Conservation (phyloP, 345 rosid genomes). For the Salix suchowensis region DNA sequence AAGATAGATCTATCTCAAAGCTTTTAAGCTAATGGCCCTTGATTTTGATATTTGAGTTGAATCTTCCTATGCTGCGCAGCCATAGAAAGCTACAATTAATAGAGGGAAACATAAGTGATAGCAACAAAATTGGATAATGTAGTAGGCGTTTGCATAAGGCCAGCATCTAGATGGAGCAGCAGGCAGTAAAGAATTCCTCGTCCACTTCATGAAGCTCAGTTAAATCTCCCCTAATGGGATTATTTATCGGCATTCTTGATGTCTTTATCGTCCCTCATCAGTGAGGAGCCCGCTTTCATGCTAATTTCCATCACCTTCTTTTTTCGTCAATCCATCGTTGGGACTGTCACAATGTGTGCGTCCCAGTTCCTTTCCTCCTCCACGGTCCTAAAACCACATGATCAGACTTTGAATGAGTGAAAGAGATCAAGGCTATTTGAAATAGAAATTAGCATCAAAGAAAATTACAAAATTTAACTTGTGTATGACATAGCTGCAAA, state of each 20-base stretch:
- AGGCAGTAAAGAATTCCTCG: slow-evolving; percentile 5
- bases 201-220: slow-evolving; percentile 9
- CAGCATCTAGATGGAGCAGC: slow-evolving; percentile 8
- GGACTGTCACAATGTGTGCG: neutral
- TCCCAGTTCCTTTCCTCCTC: slow-evolving; percentile 36
- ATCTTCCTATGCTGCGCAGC: neutral
- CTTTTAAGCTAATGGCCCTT: neutral
- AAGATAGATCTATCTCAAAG: neutral
- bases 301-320: slow-evolving; percentile 14
- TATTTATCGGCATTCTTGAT: slow-evolving; percentile 20
- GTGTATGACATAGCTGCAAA: neutral
- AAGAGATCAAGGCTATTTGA: neutral
- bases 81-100: neutral
- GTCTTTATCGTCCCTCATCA: slow-evolving; percentile 18
- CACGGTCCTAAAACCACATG: slow-evolving; percentile 34
- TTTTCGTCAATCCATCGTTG: slow-evolving; percentile 15
- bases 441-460: neutral
- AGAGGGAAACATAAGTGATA: neutral
- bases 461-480: neutral
- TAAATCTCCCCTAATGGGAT: neutral
- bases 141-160: neutral
- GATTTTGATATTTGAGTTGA: slow-evolving; percentile 10
- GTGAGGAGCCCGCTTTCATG: slow-evolving; percentile 3
- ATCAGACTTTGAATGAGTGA: neutral
- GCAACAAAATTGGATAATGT: neutral